Evolutionary conservation across 176 grass and related monocot species (phyloP).

Genomic region (Panicum miliaceum): DNA sequence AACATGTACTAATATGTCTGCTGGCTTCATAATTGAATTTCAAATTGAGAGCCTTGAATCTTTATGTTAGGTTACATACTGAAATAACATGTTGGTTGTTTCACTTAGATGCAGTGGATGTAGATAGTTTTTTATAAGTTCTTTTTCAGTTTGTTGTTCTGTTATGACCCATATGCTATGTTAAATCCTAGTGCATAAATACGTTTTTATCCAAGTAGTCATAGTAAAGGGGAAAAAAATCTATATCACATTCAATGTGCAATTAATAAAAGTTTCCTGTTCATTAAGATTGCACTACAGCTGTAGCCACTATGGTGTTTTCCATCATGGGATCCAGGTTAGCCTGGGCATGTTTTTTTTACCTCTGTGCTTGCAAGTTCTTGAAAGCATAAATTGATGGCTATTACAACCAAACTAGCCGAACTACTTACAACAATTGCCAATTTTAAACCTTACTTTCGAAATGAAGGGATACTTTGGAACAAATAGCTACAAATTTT

Average conservation of each 20-base stretch:
- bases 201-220: not conserved
- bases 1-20: not conserved
- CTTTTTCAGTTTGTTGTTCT: conserved; percentile 17
- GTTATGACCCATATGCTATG: not conserved
- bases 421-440: not conserved
- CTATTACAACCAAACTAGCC: conserved; percentile 14
- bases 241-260: conserved; percentile 5
- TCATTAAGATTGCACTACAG: not conserved
- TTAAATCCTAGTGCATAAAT: not conserved
- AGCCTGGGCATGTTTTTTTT: not conserved
- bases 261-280: not conserved
- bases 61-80: not conserved
- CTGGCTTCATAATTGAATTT: conserved; percentile 13
- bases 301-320: not conserved
- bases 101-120: not conserved
- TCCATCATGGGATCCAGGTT: not conserved
- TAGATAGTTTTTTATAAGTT: not conserved
- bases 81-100: not conserved
- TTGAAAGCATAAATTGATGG: conserved; percentile 25
- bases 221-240: not conserved
- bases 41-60: not conserved
- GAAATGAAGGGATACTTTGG: conserved; percentile 3
- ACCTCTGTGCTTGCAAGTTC: not conserved
- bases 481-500: conserved; percentile 22
- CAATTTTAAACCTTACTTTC: conserved; percentile 23